phyloP scores from a whole-genome alignment of 345 rosid genomes.

The Aquilaria sinensis region DNA sequence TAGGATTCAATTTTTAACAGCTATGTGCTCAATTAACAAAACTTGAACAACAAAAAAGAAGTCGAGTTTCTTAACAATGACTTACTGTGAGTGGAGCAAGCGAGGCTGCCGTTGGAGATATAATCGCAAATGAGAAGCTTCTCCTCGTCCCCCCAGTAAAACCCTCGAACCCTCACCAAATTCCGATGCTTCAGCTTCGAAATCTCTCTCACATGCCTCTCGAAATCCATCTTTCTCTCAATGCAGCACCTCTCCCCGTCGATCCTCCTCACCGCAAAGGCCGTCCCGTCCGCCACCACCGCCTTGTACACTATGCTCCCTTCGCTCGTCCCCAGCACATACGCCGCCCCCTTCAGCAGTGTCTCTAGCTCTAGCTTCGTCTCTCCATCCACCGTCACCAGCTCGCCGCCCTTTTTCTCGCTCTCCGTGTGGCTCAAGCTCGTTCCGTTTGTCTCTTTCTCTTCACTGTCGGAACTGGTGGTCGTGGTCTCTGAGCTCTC shows the following conservation, averaged over 20 bases:
- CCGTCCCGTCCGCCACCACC: conserved; percentile 52
- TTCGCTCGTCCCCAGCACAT: conserved; percentile 49
- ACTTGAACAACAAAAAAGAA: no score
- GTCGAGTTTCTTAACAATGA: background rate
- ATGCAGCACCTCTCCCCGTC: conserved; percentile 41
- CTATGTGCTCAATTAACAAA: no score
- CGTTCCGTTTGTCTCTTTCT: conserved; percentile 15
- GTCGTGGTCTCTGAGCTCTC: conserved; percentile 21
- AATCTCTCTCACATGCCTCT: conserved; percentile 47
- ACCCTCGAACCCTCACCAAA: conserved; percentile 62
- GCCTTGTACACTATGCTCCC: conserved; percentile 72
- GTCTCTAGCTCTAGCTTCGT: conserved; percentile 60
- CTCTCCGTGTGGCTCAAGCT: conserved; percentile 3
- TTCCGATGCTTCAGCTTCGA: conserved; percentile 67
- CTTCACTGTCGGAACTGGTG: conserved; percentile 49
- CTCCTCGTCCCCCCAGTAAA: conserved; percentile 73
- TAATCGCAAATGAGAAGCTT: conserved; percentile 74
- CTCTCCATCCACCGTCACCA: conserved; percentile 63
- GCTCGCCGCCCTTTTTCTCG: conserved; percentile 25
- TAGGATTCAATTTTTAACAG: no score
- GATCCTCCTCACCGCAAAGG: conserved; percentile 70
- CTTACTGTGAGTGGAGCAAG: conserved; percentile 43
- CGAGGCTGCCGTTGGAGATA: conserved; percentile 64
- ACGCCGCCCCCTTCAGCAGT: conserved; percentile 68
- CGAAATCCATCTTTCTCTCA: conserved; percentile 53